These are phyloP conservation scores for Sergeia podlipaevii DNA, from an alignment of 208 protist genomes.

Conservation along the genomic window DNA sequence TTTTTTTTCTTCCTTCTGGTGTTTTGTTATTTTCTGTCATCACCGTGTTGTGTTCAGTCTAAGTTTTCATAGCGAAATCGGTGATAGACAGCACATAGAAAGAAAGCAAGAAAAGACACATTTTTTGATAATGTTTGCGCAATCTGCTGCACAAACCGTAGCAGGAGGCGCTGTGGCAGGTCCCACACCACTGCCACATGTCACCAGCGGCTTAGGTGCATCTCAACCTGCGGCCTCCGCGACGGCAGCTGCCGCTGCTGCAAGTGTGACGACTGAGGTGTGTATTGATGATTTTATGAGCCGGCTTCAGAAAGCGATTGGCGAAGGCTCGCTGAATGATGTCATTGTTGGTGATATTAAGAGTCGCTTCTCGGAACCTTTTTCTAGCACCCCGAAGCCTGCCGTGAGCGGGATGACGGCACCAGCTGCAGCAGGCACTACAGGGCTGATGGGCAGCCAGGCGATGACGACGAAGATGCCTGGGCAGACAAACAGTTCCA, in stretches of 20 bases:
- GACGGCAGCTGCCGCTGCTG: background rate
- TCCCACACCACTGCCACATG: background rate
- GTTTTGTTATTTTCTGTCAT: no score
- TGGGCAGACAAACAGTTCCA: slow-evolving; percentile 11
- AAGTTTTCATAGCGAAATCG: no score
- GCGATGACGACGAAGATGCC: slow-evolving; percentile 4
- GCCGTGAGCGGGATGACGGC: no score
- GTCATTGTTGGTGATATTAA: slow-evolving; percentile 35
- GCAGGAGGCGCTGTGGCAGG: slow-evolving; percentile 2
- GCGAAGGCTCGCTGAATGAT: slow-evolving; percentile 23
- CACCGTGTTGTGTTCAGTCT: no score
- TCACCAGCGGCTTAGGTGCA: background rate
- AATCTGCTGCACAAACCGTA: no score
- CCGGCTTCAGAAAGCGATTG: slow-evolving; percentile 16
- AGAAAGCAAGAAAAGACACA: no score
- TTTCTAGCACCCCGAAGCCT: no score
- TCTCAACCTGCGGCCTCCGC: background rate
- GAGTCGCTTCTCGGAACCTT: slow-evolving; percentile 36
- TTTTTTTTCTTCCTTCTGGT: no score
- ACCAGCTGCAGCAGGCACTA: slow-evolving; percentile 1
- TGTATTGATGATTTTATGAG: slow-evolving; percentile 6
- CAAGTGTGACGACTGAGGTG: background rate
- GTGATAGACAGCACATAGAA: no score
- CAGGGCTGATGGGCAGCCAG: background rate
- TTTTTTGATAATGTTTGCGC: no score